Base-by-base conservation (phyloP, 805 yeast species). In the Zygotorulaspora florentina region DNA sequence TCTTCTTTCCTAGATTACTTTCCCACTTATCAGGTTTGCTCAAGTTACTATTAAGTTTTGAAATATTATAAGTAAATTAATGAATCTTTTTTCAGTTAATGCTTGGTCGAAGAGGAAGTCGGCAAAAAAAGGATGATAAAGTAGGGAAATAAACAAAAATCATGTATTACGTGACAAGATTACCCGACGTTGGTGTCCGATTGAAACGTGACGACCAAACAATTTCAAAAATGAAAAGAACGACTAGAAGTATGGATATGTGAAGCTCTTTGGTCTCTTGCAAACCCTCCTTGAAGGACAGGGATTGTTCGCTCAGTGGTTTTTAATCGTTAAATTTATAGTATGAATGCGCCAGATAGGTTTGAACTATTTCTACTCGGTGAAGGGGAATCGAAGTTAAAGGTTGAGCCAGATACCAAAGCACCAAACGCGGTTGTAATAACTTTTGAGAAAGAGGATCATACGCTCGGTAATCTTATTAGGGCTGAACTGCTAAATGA, bases 291-390 rank as follows among this genome's bases (percentile, higher is more conserved):
- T 20, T 5, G 25, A 20, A 20, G 7, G 25, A 9, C 33, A 3
- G 5, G 33, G 33, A 29, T 29, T 7, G 25, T 20, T 20, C 25
- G 7, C 25, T 20, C 7, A 7, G 25, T 20, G 25, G 25, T 20
- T 20, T 20, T 20, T 20, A 7, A 5, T 3, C 5, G 8, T 26
- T 15, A 20, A 42, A 12, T 13, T 15, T 15, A 13, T 35, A 35
- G 27, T 46, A 91, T 93, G 99, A 93, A 93, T 72, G 98, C 98
- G 61, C 99, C 99, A 69, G 99, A 93, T 72, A 84, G 99, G 76
- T 93, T 91, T 66, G 99, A 93, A 74, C 80, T 93, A 34, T 93
- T 93, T 65, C 80, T 93, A 57, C 76, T 93, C 58, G 98, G 97
- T n/a, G 99, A 93, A 67, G 98, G 99, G 43, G 95, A 87, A 43